Percentiles rank a stretch among this genome's conserved stretches.
Conservation (phyloP, 345 rosid species). For the Pistacia atlantica region DNA sequence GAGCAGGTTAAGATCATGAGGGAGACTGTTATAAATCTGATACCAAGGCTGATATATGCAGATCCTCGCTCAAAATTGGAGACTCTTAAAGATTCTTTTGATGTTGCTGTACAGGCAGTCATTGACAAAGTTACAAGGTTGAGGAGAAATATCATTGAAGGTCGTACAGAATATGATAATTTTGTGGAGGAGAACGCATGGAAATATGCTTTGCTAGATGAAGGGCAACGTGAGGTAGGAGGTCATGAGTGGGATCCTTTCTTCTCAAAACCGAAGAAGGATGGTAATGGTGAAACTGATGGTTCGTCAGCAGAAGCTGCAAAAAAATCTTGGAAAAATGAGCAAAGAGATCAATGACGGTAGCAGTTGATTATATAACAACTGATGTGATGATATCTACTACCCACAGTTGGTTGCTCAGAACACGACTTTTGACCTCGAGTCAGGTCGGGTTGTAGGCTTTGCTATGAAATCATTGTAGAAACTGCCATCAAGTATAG, state of each 20-base stretch:
- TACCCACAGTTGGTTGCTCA: background rate
- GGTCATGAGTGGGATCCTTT: slow-evolving; percentile 92
- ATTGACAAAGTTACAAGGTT: slow-evolving; percentile 77
- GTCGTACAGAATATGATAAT: slow-evolving; percentile 73
- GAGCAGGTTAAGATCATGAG: slow-evolving; percentile 77
- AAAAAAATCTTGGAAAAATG: slow-evolving; percentile 86
- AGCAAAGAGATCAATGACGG: slow-evolving; percentile 61
- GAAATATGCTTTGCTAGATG: slow-evolving; percentile 83
- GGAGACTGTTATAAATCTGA: slow-evolving; percentile 72
- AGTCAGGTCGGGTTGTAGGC: slow-evolving; percentile 13
- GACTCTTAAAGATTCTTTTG: slow-evolving; percentile 73
- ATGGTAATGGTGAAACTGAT: slow-evolving; percentile 39
- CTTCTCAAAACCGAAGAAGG: slow-evolving; percentile 82
- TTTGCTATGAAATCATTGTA: slow-evolving; percentile 16
- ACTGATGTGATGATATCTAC: slow-evolving; percentile 8
- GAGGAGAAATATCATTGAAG: slow-evolving; percentile 74
- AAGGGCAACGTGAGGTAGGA: slow-evolving; percentile 77
- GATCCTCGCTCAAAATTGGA: slow-evolving; percentile 76
- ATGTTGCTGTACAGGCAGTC: slow-evolving; percentile 77
- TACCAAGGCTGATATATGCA: slow-evolving; percentile 71
- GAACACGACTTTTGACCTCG: slow-evolving; percentile 1
- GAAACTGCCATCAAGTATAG: slow-evolving; percentile 18
- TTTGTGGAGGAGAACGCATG: slow-evolving; percentile 91
- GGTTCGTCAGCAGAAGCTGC: slow-evolving; percentile 72
- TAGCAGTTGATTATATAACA: slow-evolving; percentile 12